These are phyloP conservation scores for Rubroboletus satanas DNA, from an alignment of 768 basidiomycete species.

Conservation along the genomic window DNA sequence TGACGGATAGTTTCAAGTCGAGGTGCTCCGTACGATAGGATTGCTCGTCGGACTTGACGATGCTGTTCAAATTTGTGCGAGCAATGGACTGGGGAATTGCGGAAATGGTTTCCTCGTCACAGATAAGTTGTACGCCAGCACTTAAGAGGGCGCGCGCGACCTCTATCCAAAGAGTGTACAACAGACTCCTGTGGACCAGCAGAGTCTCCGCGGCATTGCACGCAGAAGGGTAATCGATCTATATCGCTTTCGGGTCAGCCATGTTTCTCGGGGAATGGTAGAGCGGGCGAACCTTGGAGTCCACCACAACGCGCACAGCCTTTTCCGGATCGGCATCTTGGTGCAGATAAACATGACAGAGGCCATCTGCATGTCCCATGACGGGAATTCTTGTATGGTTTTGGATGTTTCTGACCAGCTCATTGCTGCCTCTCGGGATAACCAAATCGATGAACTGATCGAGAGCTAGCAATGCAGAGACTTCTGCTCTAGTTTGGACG, in stretches of 20 bases:
- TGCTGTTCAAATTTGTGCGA: conserved; percentile 37
- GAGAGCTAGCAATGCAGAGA: conserved; percentile 78
- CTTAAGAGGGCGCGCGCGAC: conserved; percentile 71
- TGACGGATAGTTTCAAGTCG: conserved; percentile 77
- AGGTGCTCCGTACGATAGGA: conserved; percentile 90
- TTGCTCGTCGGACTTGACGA: conserved; percentile 52
- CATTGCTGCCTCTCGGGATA: conserved; percentile 93
- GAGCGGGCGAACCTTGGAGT: conserved; percentile 71
- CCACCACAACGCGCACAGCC: conserved; percentile 76
- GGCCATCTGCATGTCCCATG: conserved; percentile 98
- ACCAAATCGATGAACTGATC: conserved; percentile 96
- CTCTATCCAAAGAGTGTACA: conserved; percentile 74
- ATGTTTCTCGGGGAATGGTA: not conserved
- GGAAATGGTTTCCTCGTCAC: conserved; percentile 62
- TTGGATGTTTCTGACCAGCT: conserved; percentile 84
- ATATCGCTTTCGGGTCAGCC: conserved; percentile 1
- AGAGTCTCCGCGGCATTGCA: conserved; percentile 93
- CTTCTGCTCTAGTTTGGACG: conserved; percentile 88
- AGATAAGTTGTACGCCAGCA: conserved; percentile 71
- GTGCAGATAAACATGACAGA: conserved; percentile 90
- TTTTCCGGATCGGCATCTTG: conserved; percentile 74
- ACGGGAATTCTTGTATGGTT: conserved; percentile 90
- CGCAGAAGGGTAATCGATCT: conserved; percentile 94
- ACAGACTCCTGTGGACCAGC: conserved; percentile 71
- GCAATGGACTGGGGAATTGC: conserved; percentile 45